phyloP scores from a whole-genome alignment of 129 eudicot genomes.

The Flaveria sonorensis region DNA sequence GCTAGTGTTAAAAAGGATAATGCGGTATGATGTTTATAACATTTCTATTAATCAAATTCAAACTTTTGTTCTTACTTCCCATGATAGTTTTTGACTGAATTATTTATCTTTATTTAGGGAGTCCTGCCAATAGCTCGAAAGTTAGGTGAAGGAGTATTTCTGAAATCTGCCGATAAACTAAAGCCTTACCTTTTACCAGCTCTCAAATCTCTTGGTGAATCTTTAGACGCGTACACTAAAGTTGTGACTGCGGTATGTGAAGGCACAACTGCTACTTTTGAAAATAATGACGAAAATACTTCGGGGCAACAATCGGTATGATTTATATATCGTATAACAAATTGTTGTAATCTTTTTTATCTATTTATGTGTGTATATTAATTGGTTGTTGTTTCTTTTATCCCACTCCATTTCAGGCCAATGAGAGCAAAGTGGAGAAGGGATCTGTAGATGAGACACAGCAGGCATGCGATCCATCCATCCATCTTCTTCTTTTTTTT shows the following conservation, averaged over 20 bases:
- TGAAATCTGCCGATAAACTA: constrained; percentile 58
- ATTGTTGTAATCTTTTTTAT: background rate
- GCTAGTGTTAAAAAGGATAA: constrained; percentile 49
- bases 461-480: constrained; percentile 38
- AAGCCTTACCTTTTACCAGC: constrained; percentile 65
- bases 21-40: constrained; percentile 55
- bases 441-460: constrained; percentile 42
- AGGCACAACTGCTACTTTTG: constrained; percentile 34
- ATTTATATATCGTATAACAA: background rate
- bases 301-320: constrained; percentile 50
- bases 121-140: constrained; percentile 58
- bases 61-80: constrained; percentile 2
- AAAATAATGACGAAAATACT: constrained; percentile 47
- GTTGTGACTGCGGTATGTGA: constrained; percentile 59
- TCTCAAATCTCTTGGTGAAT: constrained; percentile 41
- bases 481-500: background rate
- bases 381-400: background rate
- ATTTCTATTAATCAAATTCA: background rate
- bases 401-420: constrained; percentile 32
- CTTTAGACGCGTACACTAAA: constrained; percentile 56
- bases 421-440: constrained; percentile 39
- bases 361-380: background rate
- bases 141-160: constrained; percentile 61
- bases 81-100: constrained; percentile 7
- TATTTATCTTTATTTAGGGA: constrained; percentile 40